These are phyloP conservation scores for Fusarium proliferatum DNA, from an alignment of 2,329 filamentous ascomycete species.

Conservation along the genomic window DNA sequence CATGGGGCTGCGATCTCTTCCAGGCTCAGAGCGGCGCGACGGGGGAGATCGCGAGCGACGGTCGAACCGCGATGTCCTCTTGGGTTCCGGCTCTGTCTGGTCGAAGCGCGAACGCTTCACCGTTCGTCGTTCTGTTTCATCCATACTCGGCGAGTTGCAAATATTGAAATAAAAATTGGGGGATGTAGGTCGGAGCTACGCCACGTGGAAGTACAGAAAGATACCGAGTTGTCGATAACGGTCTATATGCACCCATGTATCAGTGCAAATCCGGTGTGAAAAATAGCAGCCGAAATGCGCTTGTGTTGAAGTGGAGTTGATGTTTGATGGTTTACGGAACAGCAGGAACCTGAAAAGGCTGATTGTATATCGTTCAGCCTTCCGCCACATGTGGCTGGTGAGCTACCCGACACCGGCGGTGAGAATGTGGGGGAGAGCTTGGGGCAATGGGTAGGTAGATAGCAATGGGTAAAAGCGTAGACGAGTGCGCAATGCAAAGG, in stretches of 20 bases:
- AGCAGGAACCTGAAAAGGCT: conserved; percentile 28
- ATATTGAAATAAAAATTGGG: background rate
- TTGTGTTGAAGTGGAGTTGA: conserved; percentile 35
- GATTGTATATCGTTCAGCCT: conserved; percentile 18
- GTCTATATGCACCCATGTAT: background rate
- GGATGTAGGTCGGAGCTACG: background rate
- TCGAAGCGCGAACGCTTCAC: conserved; percentile 94
- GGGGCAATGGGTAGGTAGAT: background rate
- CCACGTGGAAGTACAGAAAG: background rate
- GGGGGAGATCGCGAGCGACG: conserved; percentile 88
- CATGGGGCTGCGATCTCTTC: conserved; percentile 84
- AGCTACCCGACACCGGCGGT: conserved; percentile 19
- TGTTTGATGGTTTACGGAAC: conserved; percentile 5
- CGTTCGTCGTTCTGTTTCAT: conserved; percentile 78
- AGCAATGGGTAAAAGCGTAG: too few species aligned
- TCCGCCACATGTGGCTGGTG: conserved; percentile 36
- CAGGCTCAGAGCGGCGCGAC: conserved; percentile 71
- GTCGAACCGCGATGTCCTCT: conserved; percentile 84
- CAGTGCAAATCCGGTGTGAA: conserved; percentile 15
- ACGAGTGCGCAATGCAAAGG: background rate
- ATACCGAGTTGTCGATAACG: background rate
- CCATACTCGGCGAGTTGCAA: conserved; percentile 59
- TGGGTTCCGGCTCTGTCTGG: conserved; percentile 85
- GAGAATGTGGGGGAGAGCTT: background rate
- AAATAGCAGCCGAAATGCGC: conserved; percentile 28